Percentiles rank a stretch among this genome's conserved stretches.
These are phyloP conservation scores for Meira miltonrushii DNA, from an alignment of 1,284 basidiomycete species.

Conservation along the genomic window DNA sequence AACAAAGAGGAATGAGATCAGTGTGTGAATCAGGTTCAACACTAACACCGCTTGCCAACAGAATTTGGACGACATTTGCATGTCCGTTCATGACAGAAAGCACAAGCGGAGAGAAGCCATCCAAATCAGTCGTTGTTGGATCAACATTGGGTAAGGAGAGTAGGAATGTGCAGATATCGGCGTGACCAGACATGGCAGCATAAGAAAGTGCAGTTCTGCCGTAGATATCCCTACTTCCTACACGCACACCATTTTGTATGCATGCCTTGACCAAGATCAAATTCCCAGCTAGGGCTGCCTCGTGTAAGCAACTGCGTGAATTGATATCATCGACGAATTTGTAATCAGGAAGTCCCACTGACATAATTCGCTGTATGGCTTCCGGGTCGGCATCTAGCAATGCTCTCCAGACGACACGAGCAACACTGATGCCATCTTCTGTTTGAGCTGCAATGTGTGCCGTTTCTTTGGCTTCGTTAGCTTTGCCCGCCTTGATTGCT, in stretches of 20 bases:
- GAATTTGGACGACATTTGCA: slow-evolving; percentile 62
- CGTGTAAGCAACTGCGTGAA: slow-evolving; percentile 88
- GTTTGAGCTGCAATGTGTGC: slow-evolving; percentile 33
- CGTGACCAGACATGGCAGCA: slow-evolving; percentile 86
- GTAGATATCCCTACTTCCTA: slow-evolving; percentile 74
- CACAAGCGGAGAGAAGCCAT: slow-evolving; percentile 87
- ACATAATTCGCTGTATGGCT: slow-evolving; percentile 37
- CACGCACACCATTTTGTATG: slow-evolving; percentile 66
- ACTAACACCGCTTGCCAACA: slow-evolving; percentile 40
- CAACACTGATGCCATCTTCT: slow-evolving; percentile 38
- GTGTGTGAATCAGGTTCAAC: slow-evolving; percentile 36
- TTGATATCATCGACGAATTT: slow-evolving; percentile 94
- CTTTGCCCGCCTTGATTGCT: slow-evolving; percentile 34
- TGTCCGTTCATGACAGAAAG: slow-evolving; percentile 86
- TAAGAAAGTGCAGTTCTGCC: slow-evolving; percentile 92
- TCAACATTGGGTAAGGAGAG: slow-evolving; percentile 68
- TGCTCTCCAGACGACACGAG: slow-evolving; percentile 48
- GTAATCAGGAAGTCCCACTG: slow-evolving; percentile 65
- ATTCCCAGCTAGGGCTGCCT: slow-evolving; percentile 79
- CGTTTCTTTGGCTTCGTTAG: slow-evolving; percentile 34
- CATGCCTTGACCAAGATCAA: slow-evolving; percentile 76
- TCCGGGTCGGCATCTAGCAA: slow-evolving; percentile 34
- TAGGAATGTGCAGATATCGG: slow-evolving; percentile 69
- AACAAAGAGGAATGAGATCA: slow-evolving; percentile 79
- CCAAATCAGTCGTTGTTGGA: slow-evolving; percentile 63